Evolutionary conservation across 2,329 filamentous ascomycete genomes (phyloP), one percentile per base, ranked within the genome.

Genomic region (Phyllosticta citribraziliensis): DNA sequence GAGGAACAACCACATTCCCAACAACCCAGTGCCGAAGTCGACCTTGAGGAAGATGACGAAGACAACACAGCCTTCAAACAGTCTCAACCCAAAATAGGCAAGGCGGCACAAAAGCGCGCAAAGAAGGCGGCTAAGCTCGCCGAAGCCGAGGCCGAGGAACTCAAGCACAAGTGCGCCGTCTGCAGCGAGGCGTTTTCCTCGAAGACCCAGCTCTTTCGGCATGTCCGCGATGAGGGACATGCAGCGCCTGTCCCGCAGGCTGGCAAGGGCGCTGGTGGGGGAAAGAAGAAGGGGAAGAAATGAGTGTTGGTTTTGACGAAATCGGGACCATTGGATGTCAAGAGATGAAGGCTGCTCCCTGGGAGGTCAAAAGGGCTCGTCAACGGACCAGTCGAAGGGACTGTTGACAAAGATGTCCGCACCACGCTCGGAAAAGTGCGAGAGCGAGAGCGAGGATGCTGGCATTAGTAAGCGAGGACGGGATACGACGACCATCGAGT

Each of bases 171-270:
- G 67, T 97, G 94, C 70, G 82, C 88, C 2, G 83, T 85, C 5
- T 97, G 94, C 73, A 82, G 85, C 66, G 90, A 88, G 66, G 81
- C 76, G 0, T 99, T 97, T 75, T 84, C 82, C 0, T 90, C 87
- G 1, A 87, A 85, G 66, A 88, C 84, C 5, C 85, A 84, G 65
- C 74, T 95, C n/a, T 93, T 93, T 70, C 78, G 82, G 58, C 91
- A 95, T 72, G 80, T 94, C 62, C 83, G 84, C 64, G 81, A 85
- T 10, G 74, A 82, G 19, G 76, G 76, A 10, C 89, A 94, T 75
- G 88, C 86, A 5, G 82, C 84, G 30, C 77, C 78, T 2, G 70
- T 77, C 10, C 24, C 22, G 4, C 51, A 52, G 56, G 52, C 35
- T 3, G 62, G 59, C 5, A 56, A 60, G 2, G 61, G 52, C 8